Base-by-base conservation (phyloP, 352 stramenopile genomes). In the Globisporangium perplexum region DNA sequence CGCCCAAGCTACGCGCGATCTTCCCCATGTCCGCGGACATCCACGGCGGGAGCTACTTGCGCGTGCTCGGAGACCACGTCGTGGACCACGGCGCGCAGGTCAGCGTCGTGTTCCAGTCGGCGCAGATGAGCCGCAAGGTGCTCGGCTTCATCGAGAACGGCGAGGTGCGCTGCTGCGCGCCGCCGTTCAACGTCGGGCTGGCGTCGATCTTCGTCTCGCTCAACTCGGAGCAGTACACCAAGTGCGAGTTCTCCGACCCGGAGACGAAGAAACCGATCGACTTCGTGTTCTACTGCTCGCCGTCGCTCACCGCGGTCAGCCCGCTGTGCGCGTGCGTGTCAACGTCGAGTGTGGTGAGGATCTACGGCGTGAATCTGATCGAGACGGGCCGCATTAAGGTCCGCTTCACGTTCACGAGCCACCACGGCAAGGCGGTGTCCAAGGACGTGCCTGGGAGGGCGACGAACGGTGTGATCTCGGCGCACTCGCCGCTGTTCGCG, bases 301-400 rank as follows among this genome's bases (percentile, higher is more conserved):
- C 82, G 10, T 69, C 64, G 2, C 65, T 90, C 18, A 68, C 57
- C 0, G 62, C 55, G 0, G 70, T 90, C 26, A 86, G 77, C 56
- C 82, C 82, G 1, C 43, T 86, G 4, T 90, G 72, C 46, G 69
- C 74, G 7, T 76, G 66, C 46, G 70, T 88, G 17, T 66, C 64
- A 5, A 60, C 78, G 17, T 62, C 71, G 0, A 88, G 75, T 55
- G 55, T 73, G 12, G 59, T 93, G 8, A 57, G 47, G 7, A 83
- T 93, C 38, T 77, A 66, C 20, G 82, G 79, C 7, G 67, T 68
- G 1, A 84, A 88, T 35, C 52, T 93, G 17, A 88, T 93, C 44
- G 82, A 93, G 52, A 93, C 82, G 5, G 75, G 82, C 1, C 69
- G 66, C 3, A 87, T 93, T 49, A 87, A 87, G 60, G 72, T 90